phyloP scores from a whole-genome alignment of 805 yeast species.

The Candida orba region DNA sequence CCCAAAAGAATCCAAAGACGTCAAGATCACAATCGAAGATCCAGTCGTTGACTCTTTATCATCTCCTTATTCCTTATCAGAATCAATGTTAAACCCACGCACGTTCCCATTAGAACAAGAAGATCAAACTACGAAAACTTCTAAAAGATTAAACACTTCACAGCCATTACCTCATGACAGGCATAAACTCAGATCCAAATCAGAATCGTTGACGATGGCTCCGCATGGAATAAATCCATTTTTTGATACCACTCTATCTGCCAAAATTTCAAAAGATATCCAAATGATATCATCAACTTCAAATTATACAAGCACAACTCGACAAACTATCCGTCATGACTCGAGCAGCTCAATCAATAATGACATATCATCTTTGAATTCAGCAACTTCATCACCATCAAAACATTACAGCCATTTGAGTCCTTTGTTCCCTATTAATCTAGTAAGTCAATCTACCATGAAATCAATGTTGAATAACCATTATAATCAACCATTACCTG shows the following conservation, averaged over 20 bases:
- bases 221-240: constrained; percentile 1
- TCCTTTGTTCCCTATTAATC: constrained; percentile 15
- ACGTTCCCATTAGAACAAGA: not conserved
- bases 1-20: not conserved
- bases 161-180: constrained; percentile 16
- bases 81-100: not conserved
- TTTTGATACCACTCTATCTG: no score
- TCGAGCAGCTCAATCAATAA: constrained; percentile 2
- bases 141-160: constrained; percentile 21
- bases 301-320: constrained; percentile 4
- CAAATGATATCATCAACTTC: not conserved
- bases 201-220: constrained; percentile 4
- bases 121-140: constrained; percentile 4
- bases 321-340: constrained; percentile 4
- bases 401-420: not conserved
- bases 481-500: constrained; percentile 41
- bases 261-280: not conserved
- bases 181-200: constrained; percentile 18
- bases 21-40: no score
- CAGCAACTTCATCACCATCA: not conserved
- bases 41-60: no score
- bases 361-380: not conserved
- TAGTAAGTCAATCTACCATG: constrained; percentile 16
- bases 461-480: constrained; percentile 16
- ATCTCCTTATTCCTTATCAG: not conserved